Evolutionary conservation across 306 rosid species (phyloP).

Genomic region (Bauhinia variegata): DNA sequence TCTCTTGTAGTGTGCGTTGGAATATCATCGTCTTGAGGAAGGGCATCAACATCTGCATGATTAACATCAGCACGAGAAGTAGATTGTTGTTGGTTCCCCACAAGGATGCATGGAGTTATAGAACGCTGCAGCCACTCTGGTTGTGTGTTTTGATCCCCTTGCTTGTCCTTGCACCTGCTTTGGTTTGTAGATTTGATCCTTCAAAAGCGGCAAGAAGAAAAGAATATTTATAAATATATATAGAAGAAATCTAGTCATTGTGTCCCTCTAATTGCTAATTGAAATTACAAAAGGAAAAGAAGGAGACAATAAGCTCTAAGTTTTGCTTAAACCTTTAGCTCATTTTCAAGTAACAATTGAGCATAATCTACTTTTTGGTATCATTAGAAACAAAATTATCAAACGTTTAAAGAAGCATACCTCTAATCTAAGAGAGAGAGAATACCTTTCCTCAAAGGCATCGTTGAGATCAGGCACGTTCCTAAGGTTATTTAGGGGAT

Average conservation of each 20-base stretch:
- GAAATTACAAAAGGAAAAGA: not conserved
- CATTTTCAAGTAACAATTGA: too few relatives aligned
- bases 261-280: not conserved
- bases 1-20: too few relatives aligned
- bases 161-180: conserved; percentile 69
- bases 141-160: conserved; percentile 53
- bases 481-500: conserved; percentile 87
- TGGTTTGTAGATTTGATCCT: conserved; percentile 67
- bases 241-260: not conserved
- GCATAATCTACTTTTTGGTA: not conserved
- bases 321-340: not conserved
- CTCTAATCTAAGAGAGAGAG: not conserved
- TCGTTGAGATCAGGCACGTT: conserved; percentile 79
- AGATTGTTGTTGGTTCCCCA: conserved; percentile 42
- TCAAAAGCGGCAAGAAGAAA: conserved; percentile 17
- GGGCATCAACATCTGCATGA: conserved; percentile 31
- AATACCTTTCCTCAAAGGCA: conserved; percentile 11
- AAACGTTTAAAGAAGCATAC: not conserved
- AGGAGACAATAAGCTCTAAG: not conserved
- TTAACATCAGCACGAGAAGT: conserved; percentile 32
- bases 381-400: not conserved
- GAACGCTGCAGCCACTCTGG: conserved; percentile 60
- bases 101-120: conserved; percentile 45
- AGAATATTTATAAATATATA: conserved; percentile 2
- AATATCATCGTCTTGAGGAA: too few relatives aligned